These are phyloP conservation scores for Pascua sp. DNA, from an alignment of 1,284 basidiomycete genomes.

Conservation along the genomic window DNA sequence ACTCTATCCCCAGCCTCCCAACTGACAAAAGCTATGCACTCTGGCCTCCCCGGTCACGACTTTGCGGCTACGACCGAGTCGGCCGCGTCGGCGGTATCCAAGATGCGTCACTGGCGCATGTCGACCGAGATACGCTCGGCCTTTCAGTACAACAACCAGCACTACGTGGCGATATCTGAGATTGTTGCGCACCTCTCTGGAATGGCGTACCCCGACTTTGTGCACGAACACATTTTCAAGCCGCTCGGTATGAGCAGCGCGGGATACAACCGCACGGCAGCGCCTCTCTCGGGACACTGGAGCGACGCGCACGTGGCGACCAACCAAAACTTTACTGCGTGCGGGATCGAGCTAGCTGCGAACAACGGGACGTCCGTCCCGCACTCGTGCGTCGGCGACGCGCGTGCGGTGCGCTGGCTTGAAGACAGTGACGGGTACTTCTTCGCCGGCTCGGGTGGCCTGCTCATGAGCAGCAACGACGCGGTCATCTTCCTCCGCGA, in stretches of 20 bases:
- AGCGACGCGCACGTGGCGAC: conserved; percentile 16
- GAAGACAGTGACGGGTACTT: conserved; percentile 13
- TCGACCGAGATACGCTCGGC: conserved; percentile 30
- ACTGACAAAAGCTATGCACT: conserved; percentile 22
- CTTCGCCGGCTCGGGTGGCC: conserved; percentile 28
- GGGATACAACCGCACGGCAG: conserved; percentile 20
- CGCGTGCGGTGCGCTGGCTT: conserved; percentile 22
- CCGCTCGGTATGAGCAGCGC: conserved; percentile 34
- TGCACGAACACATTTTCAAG: conserved; percentile 30
- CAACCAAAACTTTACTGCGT: conserved; percentile 10
- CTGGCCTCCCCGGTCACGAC: conserved; percentile 36
- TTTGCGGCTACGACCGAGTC: neutral
- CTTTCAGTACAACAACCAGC: conserved; percentile 41
- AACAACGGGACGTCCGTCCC: neutral
- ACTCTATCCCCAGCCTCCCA: too few relatives aligned
- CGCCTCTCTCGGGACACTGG: conserved; percentile 3
- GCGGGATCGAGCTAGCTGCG: conserved; percentile 3
- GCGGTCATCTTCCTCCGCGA: conserved; percentile 3
- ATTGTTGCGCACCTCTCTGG: conserved; percentile 28
- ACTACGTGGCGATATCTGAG: conserved; percentile 26
- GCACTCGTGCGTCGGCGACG: conserved; percentile 16
- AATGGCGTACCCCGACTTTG: conserved; percentile 22
- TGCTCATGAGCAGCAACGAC: conserved; percentile 28
- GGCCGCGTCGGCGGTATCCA: neutral
- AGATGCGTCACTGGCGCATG: conserved; percentile 26